Evolutionary conservation across 2,329 filamentous ascomycete genomes (phyloP), one percentile per base, ranked within the genome.

Genomic region (Monosporascus cannonballus): DNA sequence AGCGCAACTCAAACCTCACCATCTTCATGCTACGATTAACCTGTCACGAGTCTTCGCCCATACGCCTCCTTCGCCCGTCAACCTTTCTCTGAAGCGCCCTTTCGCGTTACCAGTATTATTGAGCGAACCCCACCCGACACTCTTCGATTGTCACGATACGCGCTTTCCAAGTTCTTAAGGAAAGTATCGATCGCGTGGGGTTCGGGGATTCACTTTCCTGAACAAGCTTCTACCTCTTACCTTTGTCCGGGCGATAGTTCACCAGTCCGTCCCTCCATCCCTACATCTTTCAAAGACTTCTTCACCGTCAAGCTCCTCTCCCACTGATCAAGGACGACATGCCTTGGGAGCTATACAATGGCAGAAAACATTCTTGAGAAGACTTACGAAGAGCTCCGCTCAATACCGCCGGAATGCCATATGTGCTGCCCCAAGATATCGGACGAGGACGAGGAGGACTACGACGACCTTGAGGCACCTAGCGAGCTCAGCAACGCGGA

Each of bases 381-480:
- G 9, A 46, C 42, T 5, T 46, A 46, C 14, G 42, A 46, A 24
- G 42, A 46, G 42, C 42, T 46, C 17, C 51, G 55, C 51, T 54
- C 55, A 45, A 68, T 79, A n/a, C 71, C 73, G 3, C 42, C 67
- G n/a, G 70, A 78, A 15, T 71, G 75, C 24, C 87, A 91, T 62
- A 74, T 89, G 50, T 80, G 90, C 54, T 91, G 87, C 56, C 85
- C 87, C 1, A 83, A 81, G 55, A 69, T 81, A 52, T 71, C 75
- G 59, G 79, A 84, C 47, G 80, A 87, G 1, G 87, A 90, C 56
- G 68, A 69, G 20, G 79, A 82, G 57, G 78, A 85, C 61, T 90
- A 90, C 68, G 77, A 85, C 22, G 77, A 84, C 55, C 72, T 71
- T 3, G 67, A 73, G 44, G 66, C 71, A 5, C 70, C 72, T 3